Evolutionary conservation across 148 eudicot species (phyloP), one percentile per base, ranked within the genome.

Genomic region (Vaccinium macrocarpon): DNA sequence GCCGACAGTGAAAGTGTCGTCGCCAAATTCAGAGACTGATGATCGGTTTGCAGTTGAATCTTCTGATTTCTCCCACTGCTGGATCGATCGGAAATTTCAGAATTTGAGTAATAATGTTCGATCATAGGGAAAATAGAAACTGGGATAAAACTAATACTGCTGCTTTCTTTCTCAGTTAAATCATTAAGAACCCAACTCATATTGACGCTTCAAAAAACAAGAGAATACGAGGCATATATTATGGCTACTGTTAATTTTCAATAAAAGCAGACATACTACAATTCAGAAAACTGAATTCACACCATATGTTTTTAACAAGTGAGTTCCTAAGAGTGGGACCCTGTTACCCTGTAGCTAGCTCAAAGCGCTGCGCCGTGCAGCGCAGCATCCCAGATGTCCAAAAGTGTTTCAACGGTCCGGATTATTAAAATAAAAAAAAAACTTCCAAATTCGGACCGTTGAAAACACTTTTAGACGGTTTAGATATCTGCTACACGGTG

Each of bases 1-100:
- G 42, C 98, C 98, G 8, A 94, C 90, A 32, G 92, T 93, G 83
- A 94, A 94, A 84, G 85, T 85, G 77, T 94, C 96, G 9, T 93
- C 95, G 38, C 96, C 96, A 52, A 94, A 94, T 81, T 91, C 92
- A 49, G 94, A 94, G 71, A 85, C 46, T 9, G 89, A 80, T 10
- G 84, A 78, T 61, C 80, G 82, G 82, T 83, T 86, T 78, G 84
- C 81, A 21, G 83, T 80, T 85, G 90, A 89, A 66, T 85, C 91
- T 82, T 85, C 91, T 8, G 29, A 3, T 70, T 79, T 84, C 64
- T 80, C 82, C 84, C 82, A 84, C 89, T 90, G 91, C 86, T 71
- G 86, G 38, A 84, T 18, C 25, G 19, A 85, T 18, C 57, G 18
- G 12, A 1, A 38, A 71, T 81, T 81, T 82, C 25, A 35, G 66